These are phyloP conservation scores for Malus domestica DNA, from an alignment of 306 rosid genomes.

Conservation along the genomic window DNA sequence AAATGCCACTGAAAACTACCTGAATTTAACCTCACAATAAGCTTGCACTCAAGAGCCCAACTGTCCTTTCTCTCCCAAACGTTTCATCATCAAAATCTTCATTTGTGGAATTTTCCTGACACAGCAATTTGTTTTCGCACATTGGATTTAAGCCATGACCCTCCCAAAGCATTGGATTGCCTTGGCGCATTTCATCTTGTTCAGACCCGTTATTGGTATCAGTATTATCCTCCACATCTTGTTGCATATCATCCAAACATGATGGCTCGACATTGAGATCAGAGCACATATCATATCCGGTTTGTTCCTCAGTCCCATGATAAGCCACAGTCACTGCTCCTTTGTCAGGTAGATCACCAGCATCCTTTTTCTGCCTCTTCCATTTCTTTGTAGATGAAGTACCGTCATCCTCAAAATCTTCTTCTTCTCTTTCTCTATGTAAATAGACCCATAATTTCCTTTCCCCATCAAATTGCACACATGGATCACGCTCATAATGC, in stretches of 20 bases:
- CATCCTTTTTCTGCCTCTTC: constrained; percentile 96
- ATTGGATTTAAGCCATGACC: constrained; percentile 47
- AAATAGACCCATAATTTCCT: constrained; percentile 97
- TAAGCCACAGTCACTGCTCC: constrained; percentile 71
- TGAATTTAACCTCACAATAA: constrained; percentile 47
- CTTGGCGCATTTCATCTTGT: constrained; percentile 45
- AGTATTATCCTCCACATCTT: constrained; percentile 41
- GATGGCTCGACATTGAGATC: constrained; percentile 88
- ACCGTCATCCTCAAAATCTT: constrained; percentile 99
- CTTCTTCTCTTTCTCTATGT: constrained; percentile 98
- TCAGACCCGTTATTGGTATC: constrained; percentile 49
- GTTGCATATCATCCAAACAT: constrained; percentile 44
- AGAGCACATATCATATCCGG: constrained; percentile 68
- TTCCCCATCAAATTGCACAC: constrained; percentile 96
- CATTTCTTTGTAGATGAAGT: constrained; percentile 99
- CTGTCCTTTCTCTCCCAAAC: constrained; percentile 68
- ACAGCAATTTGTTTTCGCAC: constrained; percentile 47
- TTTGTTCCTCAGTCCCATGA: constrained; percentile 57
- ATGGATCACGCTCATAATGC: constrained; percentile 99
- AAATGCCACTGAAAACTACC: constrained; percentile 41
- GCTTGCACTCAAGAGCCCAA: constrained; percentile 61
- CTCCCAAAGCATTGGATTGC: constrained; percentile 54
- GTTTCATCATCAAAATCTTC: constrained; percentile 88
- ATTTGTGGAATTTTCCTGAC: constrained; percentile 90
- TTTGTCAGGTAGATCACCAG: constrained; percentile 70